Base-by-base conservation (phyloP, 2,329 filamentous ascomycete species). In the Cercospora sesami region DNA sequence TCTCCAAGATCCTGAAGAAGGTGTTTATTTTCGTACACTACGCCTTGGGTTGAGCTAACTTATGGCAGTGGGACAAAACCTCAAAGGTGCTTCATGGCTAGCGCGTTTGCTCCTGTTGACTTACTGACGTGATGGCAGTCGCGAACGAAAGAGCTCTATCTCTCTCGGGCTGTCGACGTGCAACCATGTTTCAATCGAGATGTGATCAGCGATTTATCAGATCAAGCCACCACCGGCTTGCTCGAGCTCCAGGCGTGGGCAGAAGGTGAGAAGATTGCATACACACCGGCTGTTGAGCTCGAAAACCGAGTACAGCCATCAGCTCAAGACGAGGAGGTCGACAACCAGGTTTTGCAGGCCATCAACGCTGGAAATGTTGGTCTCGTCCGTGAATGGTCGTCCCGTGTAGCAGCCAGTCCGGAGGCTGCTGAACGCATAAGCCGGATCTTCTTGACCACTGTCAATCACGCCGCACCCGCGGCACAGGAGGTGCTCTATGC, bases 1-100 rank as follows among this genome's bases (percentile, higher is more conserved):
- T 98, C 79, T 97, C 94, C 30, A 99, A 99, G 80, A 99, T 99
- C 68, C 83, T 99, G 71, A 99, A 99, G 83, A 99, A 99, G 86
- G 87, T 89, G 77, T 79, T 74, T 61, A 66, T 23, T 67, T 68
- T 66, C 64, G 59, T 69, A 16, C 65, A 64, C 55, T 61, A 55
- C 64, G 65, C 42, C 42, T 62, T 67, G 68, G 66, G 74, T 67
- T 73, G 45, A 68, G 75, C 82, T 84, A 75, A 82, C 81, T 61
- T 71, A 65, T 71, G 67, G 63, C 77, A 89, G 87, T 99, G 95
- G 95, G 95, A 99, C 82, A 99, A 99, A 86, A 97, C 94, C 1
- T 97, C 94, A 73, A 99, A 98, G 86, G 87, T 89, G 78, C 72
- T 80, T 73, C 60, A 74, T 65, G 58, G 53, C 65, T 61, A 64